A percentile compares a stretch with the other conserved stretches of the same genome.
phyloP scores from a whole-genome alignment of 352 stramenopile genomes.

The Pythium insidiosum region DNA sequence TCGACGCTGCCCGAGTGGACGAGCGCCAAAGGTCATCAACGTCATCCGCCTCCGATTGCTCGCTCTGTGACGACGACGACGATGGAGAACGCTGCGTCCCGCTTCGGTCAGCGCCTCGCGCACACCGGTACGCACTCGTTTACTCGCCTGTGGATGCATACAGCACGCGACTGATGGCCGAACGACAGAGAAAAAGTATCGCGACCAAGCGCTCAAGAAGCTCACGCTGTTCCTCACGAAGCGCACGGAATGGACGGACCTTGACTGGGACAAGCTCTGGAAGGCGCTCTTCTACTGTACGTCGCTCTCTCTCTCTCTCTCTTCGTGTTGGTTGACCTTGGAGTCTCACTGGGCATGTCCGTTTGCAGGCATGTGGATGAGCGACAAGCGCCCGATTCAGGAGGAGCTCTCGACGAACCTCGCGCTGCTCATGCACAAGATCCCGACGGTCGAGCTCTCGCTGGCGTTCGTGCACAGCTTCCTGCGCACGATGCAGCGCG shows the following conservation, averaged over 20 bases:
- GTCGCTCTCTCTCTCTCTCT: background rate
- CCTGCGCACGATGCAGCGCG: slow-evolving; percentile 78
- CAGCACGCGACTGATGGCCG: too few relatives aligned
- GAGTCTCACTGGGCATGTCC: background rate
- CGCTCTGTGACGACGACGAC: too few relatives aligned
- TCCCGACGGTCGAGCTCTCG: slow-evolving; percentile 34
- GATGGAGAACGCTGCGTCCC: slow-evolving; percentile 73
- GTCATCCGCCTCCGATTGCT: too few relatives aligned
- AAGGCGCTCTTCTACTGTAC: slow-evolving; percentile 84
- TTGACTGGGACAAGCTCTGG: slow-evolving; percentile 87
- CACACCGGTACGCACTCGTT: too few relatives aligned
- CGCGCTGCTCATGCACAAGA: slow-evolving; percentile 43
- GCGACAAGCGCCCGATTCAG: slow-evolving; percentile 77
- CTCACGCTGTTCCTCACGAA: slow-evolving; percentile 64
- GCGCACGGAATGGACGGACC: slow-evolving; percentile 51
- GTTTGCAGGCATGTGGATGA: slow-evolving; percentile 74
- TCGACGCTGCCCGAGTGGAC: too few relatives aligned
- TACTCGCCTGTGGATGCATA: too few relatives aligned
- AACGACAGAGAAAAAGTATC: slow-evolving; percentile 84
- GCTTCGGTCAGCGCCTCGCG: slow-evolving; percentile 78
- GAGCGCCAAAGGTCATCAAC: background rate
- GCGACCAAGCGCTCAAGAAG: slow-evolving; percentile 77
- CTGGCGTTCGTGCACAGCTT: slow-evolving; percentile 73
- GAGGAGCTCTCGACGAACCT: slow-evolving; percentile 71
- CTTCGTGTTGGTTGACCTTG: background rate